phyloP scores from a whole-genome alignment of 345 rosid genomes.

The Populus simonii region DNA sequence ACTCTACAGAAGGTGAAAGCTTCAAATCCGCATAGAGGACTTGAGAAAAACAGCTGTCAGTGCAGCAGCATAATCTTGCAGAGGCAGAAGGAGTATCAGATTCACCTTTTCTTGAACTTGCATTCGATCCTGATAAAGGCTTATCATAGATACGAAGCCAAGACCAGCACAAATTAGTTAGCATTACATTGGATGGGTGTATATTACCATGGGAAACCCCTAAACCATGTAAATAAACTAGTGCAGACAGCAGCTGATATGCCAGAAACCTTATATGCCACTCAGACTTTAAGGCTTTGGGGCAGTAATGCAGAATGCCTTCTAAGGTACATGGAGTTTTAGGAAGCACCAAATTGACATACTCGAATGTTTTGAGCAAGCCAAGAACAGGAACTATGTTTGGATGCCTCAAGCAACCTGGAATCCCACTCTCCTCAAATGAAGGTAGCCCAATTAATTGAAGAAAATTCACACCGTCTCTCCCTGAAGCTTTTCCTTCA shows the following conservation, averaged over 20 bases:
- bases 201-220: conserved; percentile 66
- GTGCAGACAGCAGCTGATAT: conserved; percentile 75
- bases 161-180: conserved; percentile 68
- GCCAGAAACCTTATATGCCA: conserved; percentile 66
- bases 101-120: conserved; percentile 21
- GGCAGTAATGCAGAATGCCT: conserved; percentile 70
- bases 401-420: conserved; percentile 76
- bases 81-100: conserved; percentile 19
- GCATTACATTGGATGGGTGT: conserved; percentile 62
- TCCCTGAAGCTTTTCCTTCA: conserved; percentile 69
- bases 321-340: conserved; percentile 71
- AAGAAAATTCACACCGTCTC: conserved; percentile 55
- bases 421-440: conserved; percentile 40
- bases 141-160: conserved; percentile 55
- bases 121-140: conserved; percentile 30
- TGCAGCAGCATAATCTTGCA: conserved; percentile 36
- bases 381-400: conserved; percentile 71
- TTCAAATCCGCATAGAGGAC: conserved; percentile 62
- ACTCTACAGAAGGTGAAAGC: conserved; percentile 52
- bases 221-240: conserved; percentile 65
- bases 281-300: conserved; percentile 59
- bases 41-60: conserved; percentile 49
- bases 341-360: conserved; percentile 59
- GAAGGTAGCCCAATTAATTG: conserved; percentile 62
- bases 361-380: conserved; percentile 43